These are phyloP conservation scores for Barnettozyma botsteinii DNA, from an alignment of 805 yeast species.

Conservation along the genomic window DNA sequence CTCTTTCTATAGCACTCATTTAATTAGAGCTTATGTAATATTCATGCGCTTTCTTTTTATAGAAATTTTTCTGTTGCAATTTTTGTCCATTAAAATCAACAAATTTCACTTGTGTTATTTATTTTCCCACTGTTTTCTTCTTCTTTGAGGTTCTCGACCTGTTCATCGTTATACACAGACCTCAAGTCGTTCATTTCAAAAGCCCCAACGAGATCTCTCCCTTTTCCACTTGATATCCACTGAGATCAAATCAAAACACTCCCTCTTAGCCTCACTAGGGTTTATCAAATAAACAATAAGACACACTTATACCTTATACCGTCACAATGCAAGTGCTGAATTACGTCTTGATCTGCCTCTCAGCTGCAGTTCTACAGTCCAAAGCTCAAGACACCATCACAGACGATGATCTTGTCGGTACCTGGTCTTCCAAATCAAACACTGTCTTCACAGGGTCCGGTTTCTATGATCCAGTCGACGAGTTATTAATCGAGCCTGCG, in stretches of 20 bases:
- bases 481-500: slow-evolving; percentile 89
- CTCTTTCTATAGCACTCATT: no score
- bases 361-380: not conserved
- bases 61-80: not conserved
- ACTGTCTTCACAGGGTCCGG: slow-evolving; percentile 96
- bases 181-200: no score
- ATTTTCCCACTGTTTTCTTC: no score
- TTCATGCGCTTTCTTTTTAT: not conserved
- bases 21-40: not conserved
- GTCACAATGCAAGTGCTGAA: slow-evolving; percentile 2
- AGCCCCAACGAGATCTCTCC: no score
- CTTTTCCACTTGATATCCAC: no score
- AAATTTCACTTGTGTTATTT: no score
- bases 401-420: slow-evolving; percentile 47
- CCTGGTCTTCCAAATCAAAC: slow-evolving; percentile 93
- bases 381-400: slow-evolving; percentile 6
- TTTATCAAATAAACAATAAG: no score
- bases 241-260: no score
- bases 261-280: not conserved
- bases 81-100: not conserved
- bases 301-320: no score
- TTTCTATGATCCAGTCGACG: slow-evolving; percentile 94
- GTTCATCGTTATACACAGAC: no score
- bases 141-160: no score
- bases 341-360: not conserved